Base-by-base conservation (phyloP, 2,329 filamentous ascomycete species). In the Fusarium miscanthi region DNA sequence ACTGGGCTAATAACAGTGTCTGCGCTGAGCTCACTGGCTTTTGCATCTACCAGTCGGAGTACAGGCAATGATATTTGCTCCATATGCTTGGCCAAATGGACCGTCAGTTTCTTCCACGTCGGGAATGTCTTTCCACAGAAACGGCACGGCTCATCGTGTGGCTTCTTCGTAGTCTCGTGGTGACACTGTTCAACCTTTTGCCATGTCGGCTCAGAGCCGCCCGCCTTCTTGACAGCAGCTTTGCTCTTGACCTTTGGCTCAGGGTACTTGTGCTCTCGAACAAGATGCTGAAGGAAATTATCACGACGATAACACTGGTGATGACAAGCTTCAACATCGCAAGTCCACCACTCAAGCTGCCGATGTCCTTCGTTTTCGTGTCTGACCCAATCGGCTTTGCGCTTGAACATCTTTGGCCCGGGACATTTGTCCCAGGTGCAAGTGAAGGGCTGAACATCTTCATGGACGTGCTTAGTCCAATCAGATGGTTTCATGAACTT, bases 381-480 rank as follows among this genome's bases (percentile, higher is more conserved):
- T 35, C 95, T 89, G 27, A 97, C 94, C 95, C 95, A 98, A 79
- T 98, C 95, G 19, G 95, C 95, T 82, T 97, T 98, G 52, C 94
- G 90, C 82, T 97, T 97, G 85, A 97, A 98, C 40, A 94, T 94
- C 81, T 97, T 97, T 23, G 93, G 91, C 52, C 97, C 94, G 13
- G 89, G 88, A 79, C 95, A 97, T 56, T 90, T 87, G 5, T 92
- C 90, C 84, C 95, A 97, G 0, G 94, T 97, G 82, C 95, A 98
- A 6, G 94, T 97, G 75, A 97, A 97, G 1, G 95, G 95, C 79
- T 96, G 93, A 2, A 97, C 90, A 79, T 98, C 95, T 81, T 97
- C 95, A 76, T 97, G 94, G 2, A 98, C 93, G 78, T 98, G 95
- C 80, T 98, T 97, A 3, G 94, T 97, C 95, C 95, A 98, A 81